Percentiles rank a stretch among this genome's conserved stretches.
Evolutionary conservation across 2,329 filamentous ascomycete genomes (phyloP).

Genomic region (Penicillium occitanis): DNA sequence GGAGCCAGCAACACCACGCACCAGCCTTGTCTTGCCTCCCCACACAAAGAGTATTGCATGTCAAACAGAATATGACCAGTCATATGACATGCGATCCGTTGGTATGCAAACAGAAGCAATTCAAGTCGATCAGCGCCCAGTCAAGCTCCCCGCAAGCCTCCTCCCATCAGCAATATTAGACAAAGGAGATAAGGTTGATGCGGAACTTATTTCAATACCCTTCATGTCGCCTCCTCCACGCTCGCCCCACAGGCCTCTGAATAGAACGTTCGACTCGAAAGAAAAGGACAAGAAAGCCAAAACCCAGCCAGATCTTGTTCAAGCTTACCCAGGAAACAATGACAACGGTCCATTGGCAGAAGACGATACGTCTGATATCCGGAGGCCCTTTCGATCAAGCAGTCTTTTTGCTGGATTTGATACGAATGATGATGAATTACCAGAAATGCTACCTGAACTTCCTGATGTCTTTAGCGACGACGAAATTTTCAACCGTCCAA

Average conservation of each 20-base stretch:
- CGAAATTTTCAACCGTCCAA: slow-evolving; percentile 47
- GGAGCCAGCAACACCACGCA: slow-evolving; percentile 73
- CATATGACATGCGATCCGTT: slow-evolving; percentile 52
- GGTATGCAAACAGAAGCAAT: slow-evolving; percentile 90
- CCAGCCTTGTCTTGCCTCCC: slow-evolving; percentile 74
- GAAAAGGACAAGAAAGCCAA: slow-evolving; percentile 48
- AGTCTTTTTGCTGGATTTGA: slow-evolving; percentile 88
- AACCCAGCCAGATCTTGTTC: slow-evolving; percentile 49
- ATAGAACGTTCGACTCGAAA: slow-evolving; percentile 24
- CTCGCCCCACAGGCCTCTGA: slow-evolving; percentile 31
- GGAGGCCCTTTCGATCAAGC: slow-evolving; percentile 72
- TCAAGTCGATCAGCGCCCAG: slow-evolving; percentile 72
- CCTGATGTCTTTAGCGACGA: slow-evolving; percentile 41
- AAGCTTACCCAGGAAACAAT: slow-evolving; percentile 75
- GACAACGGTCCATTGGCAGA: slow-evolving; percentile 71
- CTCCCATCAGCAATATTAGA: slow-evolving; percentile 73
- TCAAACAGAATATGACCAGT: slow-evolving; percentile 65
- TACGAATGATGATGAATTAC: slow-evolving; percentile 54
- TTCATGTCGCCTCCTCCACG: slow-evolving; percentile 39
- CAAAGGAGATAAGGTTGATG: slow-evolving; percentile 35
- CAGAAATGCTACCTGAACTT: slow-evolving; percentile 31
- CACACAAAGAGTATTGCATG: slow-evolving; percentile 77
- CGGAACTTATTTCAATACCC: slow-evolving; percentile 32
- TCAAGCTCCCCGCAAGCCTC: slow-evolving; percentile 72
- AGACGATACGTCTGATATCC: slow-evolving; percentile 59